Evolutionary conservation across 2,329 filamentous ascomycete genomes (phyloP), one percentile per base, ranked within the genome.

Genomic region (Calonectria pauciramosa): DNA sequence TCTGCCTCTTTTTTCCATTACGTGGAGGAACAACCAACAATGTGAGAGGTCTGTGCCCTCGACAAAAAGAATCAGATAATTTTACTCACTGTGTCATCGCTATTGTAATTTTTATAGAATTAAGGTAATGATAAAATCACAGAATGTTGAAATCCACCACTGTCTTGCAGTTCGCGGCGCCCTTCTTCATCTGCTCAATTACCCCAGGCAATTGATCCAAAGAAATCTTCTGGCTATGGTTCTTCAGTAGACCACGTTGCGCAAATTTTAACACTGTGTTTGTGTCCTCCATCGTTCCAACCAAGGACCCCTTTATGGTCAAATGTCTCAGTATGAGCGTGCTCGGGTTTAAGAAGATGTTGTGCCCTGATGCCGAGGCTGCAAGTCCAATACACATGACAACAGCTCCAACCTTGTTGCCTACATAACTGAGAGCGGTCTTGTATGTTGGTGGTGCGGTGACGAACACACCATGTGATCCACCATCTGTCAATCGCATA

Each of bases 361-460:
- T 44, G 13, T 63, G n/a, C 6, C 59, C 59, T 23, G 59, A 63
- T 23, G 6, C 59, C 26, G 59, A 32, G 26, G 34, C 34, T 63
- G 59, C 34, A 10, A 63, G 34, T 28, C 59, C 59, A 30, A 63
- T 63, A 44, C 59, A 63, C 59, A 63, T 63, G 14, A 63, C 13
- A 26, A 63, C 59, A 2, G 59, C 59, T 18, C 59, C 59, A 23
- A 63, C 59, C 59, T 32, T 32, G 59, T 44, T 63, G n/a, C 59
- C 59, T 2, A 63, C 34, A 20, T 41, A 63, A 3, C 36, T 16
- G 28, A 63, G 32, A 1, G 59, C 59, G 14, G 34, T 64, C 6
- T 47, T 64, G 34, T 64, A 64, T 13, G 59, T 36, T 26, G 59
- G n/a, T 11, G 59, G 59, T 64, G 59, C 59, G 30, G 36, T 64